Percentiles rank a stretch among this genome's conserved stretches.
Conservation (phyloP, 2,329 filamentous ascomycete species). For the Chaetoscypha palmicola region DNA sequence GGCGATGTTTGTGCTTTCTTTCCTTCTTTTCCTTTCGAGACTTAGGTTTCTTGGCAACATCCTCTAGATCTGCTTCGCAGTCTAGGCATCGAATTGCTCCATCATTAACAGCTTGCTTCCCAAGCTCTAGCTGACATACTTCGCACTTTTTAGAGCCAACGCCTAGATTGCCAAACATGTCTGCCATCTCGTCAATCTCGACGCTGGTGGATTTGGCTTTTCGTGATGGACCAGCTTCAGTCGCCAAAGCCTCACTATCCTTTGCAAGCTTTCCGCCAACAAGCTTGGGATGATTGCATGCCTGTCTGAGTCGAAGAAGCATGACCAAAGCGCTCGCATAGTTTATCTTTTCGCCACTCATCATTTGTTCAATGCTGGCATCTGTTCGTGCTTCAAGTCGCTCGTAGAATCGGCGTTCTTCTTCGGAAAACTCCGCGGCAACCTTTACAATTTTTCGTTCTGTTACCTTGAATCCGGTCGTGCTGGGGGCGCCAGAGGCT, state of each 20-base stretch:
- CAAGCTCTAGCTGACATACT: conserved; percentile 29
- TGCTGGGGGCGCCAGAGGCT: conserved; percentile 38
- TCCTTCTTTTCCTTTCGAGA: conserved; percentile 34
- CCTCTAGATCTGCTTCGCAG: conserved; percentile 68
- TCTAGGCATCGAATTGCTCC: conserved; percentile 60
- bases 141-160: conserved; percentile 31
- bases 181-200: conserved; percentile 71
- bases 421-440: conserved; percentile 67
- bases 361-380: conserved; percentile 80
- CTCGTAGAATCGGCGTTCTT: conserved; percentile 80
- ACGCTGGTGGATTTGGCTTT: conserved; percentile 40
- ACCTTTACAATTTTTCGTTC: conserved; percentile 82
- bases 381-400: conserved; percentile 79
- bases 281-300: conserved; percentile 88
- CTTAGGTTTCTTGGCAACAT: conserved; percentile 43
- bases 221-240: conserved; percentile 45
- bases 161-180: conserved; percentile 78
- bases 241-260: conserved; percentile 77
- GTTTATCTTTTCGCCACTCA: conserved; percentile 70
- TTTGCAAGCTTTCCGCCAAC: conserved; percentile 78
- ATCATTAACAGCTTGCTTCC: conserved; percentile 25
- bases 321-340: conserved; percentile 92
- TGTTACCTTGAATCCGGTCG: conserved; percentile 78
- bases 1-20: conserved; percentile 31
- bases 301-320: conserved; percentile 82